Base-by-base conservation (phyloP, 192 early-diverging fungal species). In the Coemansia javaensis region DNA sequence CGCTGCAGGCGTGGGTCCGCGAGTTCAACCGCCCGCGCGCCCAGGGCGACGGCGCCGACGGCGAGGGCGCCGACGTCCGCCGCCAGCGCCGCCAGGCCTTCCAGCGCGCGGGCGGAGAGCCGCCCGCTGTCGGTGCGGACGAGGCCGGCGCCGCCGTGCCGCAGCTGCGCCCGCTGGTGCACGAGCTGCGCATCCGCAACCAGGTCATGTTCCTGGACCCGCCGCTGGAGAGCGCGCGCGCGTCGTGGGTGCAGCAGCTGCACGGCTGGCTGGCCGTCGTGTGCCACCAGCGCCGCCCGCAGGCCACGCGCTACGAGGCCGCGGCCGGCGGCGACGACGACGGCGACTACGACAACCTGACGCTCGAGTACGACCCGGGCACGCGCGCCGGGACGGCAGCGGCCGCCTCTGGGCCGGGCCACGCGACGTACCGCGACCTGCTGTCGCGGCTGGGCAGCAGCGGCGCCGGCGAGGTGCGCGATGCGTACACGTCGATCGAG, bases 151-250 rank as follows among this genome's bases (percentile, higher is more conserved):
- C 46, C 15, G 66, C 82, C 5, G 81, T 73, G 57, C 87, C 90
- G 7, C 52, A 67, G 30, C 71, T 93, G 17, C 77, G 85, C 41
- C 61, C 79, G 7, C 70, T 90, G 30, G 79, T 94, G 10, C 92
- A 96, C 45, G 90, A 95, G 68, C 77, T 98, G 46, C 79, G 84
- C 23, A 85, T 98, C 58, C 80, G 81, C 49, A 93, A 99, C 80
- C 95, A 98, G 74, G 81, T 90, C 55, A 95, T 99, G 87, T 95
- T 84, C 58, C 66, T 99, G 21, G 87, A 96, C 44, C 97, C 97
- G 31, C 93, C 97, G 25, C 75, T 99, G 20, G 94, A 99, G 66
- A 79, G 90, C 45, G 94, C 97, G 0, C 84, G 95, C 17, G 83
- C 82, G 9, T 81, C 83, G 27, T 97, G 90, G 89, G 90, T 87